A percentile compares a stretch with the other conserved stretches of the same genome.
Conservation (phyloP, 176 grass and related monocot genomes). For the Leersia perrieri region DNA sequence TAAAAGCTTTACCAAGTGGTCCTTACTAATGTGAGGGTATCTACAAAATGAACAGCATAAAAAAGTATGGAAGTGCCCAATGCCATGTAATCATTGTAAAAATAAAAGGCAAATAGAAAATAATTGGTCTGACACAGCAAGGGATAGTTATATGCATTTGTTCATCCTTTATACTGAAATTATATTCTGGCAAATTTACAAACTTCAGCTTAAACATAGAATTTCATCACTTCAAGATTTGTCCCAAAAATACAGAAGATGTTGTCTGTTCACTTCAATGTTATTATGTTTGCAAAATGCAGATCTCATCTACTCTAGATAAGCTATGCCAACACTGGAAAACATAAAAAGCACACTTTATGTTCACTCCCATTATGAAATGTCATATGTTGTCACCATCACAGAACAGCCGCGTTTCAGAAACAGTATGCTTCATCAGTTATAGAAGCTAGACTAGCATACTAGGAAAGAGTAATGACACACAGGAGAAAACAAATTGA, state of each 20-base stretch:
- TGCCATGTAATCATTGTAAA: conserved; percentile 8
- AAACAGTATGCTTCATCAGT: background rate
- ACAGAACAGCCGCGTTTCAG: background rate
- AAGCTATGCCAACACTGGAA: background rate
- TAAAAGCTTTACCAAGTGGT: conserved; percentile 92
- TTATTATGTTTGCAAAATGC: background rate
- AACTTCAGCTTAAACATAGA: conserved; percentile 3
- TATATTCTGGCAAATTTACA: conserved; percentile 7
- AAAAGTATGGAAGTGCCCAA: conserved; percentile 13
- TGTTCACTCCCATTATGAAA: background rate
- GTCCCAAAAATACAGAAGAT: background rate
- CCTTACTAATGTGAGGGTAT: conserved; percentile 87
- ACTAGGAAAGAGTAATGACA: background rate
- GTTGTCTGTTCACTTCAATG: background rate
- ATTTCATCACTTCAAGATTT: conserved; percentile 19
- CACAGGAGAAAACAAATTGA: conserved; percentile 4
- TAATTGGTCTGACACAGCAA: background rate
- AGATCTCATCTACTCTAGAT: background rate
- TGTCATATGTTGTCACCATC: background rate
- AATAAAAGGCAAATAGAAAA: conserved; percentile 11
- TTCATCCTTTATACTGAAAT: background rate
- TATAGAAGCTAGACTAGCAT: background rate
- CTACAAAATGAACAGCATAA: conserved; percentile 47
- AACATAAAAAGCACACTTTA: background rate
- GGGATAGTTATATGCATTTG: background rate